Evolutionary conservation across 768 basidiomycete species (phyloP).

Genomic region (Coprinellus aureogranulatus): DNA sequence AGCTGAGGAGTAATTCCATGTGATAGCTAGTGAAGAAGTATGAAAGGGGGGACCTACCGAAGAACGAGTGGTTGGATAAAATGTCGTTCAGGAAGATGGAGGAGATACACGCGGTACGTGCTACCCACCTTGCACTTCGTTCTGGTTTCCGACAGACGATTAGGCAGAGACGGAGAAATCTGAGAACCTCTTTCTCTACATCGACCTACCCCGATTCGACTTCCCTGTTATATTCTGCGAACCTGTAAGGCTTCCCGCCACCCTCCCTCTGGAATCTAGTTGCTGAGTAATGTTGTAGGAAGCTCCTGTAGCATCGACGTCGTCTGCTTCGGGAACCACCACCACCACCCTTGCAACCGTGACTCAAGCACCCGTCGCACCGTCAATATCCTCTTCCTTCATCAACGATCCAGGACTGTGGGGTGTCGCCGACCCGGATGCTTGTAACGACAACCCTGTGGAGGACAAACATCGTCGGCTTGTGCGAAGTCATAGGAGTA

Average conservation of each 20-base stretch:
- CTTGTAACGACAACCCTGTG: slow-evolving; percentile 89
- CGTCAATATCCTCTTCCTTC: slow-evolving; percentile 49
- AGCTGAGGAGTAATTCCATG: slow-evolving; percentile 15
- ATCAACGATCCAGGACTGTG: slow-evolving; percentile 73
- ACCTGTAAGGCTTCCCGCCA: slow-evolving; percentile 49
- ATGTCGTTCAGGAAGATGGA: slow-evolving; percentile 94
- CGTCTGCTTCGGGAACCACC: slow-evolving; percentile 17
- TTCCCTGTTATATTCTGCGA: slow-evolving; percentile 97
- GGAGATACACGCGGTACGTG: slow-evolving; percentile 82
- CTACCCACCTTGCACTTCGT: neutral
- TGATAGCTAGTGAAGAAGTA: slow-evolving; percentile 88
- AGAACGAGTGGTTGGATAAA: slow-evolving; percentile 95
- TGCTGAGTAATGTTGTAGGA: slow-evolving; percentile 16
- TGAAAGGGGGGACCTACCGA: slow-evolving; percentile 88
- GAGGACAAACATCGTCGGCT: slow-evolving; percentile 95
- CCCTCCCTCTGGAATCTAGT: neutral
- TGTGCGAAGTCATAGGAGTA: slow-evolving; percentile 91
- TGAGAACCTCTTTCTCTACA: slow-evolving; percentile 91
- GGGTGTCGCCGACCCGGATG: slow-evolving; percentile 88
- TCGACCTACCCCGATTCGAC: slow-evolving; percentile 94
- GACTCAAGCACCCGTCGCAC: slow-evolving; percentile 42
- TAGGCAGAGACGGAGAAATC: slow-evolving; percentile 91
- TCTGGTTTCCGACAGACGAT: no score
- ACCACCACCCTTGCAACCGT: slow-evolving; percentile 39
- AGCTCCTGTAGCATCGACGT: slow-evolving; percentile 29